phyloP scores from a whole-genome alignment of 2,329 filamentous ascomycete genomes.

The Achaetomium macrosporum region DNA sequence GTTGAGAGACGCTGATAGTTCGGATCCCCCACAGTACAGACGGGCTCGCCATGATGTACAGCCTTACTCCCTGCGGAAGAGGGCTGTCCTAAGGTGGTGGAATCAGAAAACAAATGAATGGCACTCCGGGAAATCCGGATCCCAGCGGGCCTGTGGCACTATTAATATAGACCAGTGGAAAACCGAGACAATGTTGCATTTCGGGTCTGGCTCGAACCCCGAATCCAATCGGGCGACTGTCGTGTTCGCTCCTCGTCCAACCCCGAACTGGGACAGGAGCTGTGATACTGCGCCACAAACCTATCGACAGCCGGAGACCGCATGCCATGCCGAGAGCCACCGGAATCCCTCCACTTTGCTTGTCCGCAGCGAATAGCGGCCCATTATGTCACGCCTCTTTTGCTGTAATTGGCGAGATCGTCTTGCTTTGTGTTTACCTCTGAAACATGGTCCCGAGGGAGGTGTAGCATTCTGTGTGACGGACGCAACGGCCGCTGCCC shows the following conservation, averaged over 20 bases:
- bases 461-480: not conserved
- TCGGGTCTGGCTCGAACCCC: not conserved
- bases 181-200: no score
- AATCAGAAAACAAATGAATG: no score
- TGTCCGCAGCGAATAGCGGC: constrained; percentile 12
- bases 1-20: not conserved
- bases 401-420: not conserved
- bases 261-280: not conserved
- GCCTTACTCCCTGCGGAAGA: no score
- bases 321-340: not conserved
- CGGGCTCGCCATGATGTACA: not conserved
- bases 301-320: not conserved
- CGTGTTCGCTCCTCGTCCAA: not conserved
- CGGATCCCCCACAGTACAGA: not conserved
- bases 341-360: constrained; percentile 13
- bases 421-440: not conserved
- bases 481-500: not conserved
- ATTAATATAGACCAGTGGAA: no score
- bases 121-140: no score
- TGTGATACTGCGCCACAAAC: constrained; percentile 5
- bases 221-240: not conserved
- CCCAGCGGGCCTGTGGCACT: no score
- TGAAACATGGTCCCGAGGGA: constrained; percentile 5
- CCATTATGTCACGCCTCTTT: not conserved
- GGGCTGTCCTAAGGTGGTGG: no score